These are phyloP conservation scores for Leishmania aethiopica DNA, from an alignment of 208 protist species.

Conservation along the genomic window DNA sequence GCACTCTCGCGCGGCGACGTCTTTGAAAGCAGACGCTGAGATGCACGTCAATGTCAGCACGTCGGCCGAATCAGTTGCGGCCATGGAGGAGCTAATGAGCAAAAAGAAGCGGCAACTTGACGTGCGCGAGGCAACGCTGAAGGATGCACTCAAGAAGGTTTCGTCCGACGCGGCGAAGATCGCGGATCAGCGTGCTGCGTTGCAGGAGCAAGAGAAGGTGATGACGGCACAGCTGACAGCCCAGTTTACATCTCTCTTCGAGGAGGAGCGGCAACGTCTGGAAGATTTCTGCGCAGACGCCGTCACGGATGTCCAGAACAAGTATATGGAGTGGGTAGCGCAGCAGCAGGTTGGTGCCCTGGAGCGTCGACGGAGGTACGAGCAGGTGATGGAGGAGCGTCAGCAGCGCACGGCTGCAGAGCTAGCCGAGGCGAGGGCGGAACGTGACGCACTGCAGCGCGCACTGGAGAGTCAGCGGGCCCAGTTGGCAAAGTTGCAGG, in stretches of 20 bases:
- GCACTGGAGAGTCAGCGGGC: slow-evolving; percentile 5
- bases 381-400: slow-evolving; percentile 31
- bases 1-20: neutral
- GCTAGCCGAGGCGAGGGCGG: slow-evolving; percentile 16
- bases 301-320: slow-evolving; percentile 26
- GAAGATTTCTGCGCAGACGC: slow-evolving; percentile 30
- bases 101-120: slow-evolving; percentile 55
- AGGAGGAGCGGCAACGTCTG: slow-evolving; percentile 41
- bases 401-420: slow-evolving; percentile 16
- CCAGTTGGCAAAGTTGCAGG: neutral
- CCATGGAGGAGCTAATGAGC: slow-evolving; percentile 25
- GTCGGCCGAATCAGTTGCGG: neutral
- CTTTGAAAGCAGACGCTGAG: slow-evolving; percentile 7
- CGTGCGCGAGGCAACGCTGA: slow-evolving; percentile 60
- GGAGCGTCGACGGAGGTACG: slow-evolving; percentile 16
- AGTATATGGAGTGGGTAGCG: slow-evolving; percentile 17
- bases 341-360: slow-evolving; percentile 24
- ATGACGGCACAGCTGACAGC: slow-evolving; percentile 28
- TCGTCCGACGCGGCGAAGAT: slow-evolving; percentile 50
- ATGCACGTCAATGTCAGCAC: neutral
- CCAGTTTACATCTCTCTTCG: slow-evolving; percentile 41
- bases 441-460: slow-evolving; percentile 21
- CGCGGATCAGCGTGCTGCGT: slow-evolving; percentile 40
- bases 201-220: slow-evolving; percentile 49
- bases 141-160: slow-evolving; percentile 70